These are phyloP conservation scores for Triangularia verruculosa DNA, from an alignment of 2,329 filamentous ascomycete genomes.

Conservation along the genomic window DNA sequence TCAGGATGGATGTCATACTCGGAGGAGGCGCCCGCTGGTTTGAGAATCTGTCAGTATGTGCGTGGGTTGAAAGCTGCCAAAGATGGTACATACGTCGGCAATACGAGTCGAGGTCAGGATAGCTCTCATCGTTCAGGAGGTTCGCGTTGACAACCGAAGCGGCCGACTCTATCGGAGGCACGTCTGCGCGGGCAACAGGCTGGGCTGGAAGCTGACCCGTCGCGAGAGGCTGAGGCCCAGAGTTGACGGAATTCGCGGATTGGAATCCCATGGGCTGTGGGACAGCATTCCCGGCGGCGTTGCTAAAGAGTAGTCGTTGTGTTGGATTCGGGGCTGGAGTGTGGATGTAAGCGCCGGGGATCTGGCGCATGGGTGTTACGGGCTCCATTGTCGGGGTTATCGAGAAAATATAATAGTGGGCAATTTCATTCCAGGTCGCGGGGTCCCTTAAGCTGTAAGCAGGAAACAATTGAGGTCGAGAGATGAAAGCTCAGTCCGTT, in stretches of 20 bases:
- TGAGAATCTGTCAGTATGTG: conserved; percentile 19
- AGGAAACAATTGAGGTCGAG: neutral
- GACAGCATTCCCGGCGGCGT: conserved; percentile 18
- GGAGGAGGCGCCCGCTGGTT: conserved; percentile 77
- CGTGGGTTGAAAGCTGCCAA: conserved; percentile 24
- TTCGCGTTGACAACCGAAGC: conserved; percentile 80
- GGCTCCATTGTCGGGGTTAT: conserved; percentile 49
- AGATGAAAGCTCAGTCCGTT: conserved; percentile 1
- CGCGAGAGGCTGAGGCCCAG: conserved; percentile 9
- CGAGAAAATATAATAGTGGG: neutral
- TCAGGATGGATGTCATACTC: conserved; percentile 78
- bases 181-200: conserved; percentile 36
- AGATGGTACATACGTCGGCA: conserved; percentile 67
- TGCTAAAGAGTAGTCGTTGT: conserved; percentile 51
- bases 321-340: conserved; percentile 63
- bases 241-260: conserved; percentile 20
- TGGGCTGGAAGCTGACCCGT: conserved; percentile 37
- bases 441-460: neutral
- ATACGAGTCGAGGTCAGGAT: conserved; percentile 86
- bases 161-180: conserved; percentile 74
- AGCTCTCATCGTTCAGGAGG: conserved; percentile 72
- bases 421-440: neutral
- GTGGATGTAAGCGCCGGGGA: conserved; percentile 73
- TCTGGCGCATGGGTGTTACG: conserved; percentile 65
- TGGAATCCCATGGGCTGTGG: conserved; percentile 6